These are phyloP conservation scores for Populus hybrid DNA, from an alignment of 441 rosid species.

Conservation along the genomic window DNA sequence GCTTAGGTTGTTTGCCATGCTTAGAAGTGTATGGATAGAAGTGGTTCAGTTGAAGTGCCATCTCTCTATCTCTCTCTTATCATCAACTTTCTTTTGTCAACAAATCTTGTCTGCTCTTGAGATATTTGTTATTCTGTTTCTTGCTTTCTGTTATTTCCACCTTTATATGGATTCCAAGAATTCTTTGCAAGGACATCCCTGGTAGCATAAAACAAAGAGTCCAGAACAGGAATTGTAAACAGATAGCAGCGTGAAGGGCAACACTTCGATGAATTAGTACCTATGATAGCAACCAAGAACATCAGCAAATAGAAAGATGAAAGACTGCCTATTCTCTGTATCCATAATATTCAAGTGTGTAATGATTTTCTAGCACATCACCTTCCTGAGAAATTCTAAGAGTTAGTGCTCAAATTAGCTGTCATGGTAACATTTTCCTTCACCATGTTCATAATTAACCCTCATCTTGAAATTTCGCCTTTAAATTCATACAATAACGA, in stretches of 20 bases:
- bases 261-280: background rate
- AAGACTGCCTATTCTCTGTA: too few species aligned
- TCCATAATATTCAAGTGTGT: too few species aligned
- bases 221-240: background rate
- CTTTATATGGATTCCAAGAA: background rate
- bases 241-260: background rate
- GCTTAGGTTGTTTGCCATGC: slow-evolving; percentile 16
- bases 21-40: slow-evolving; percentile 19
- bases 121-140: background rate
- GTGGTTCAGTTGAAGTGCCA: slow-evolving; percentile 43
- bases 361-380: too few species aligned
- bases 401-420: too few species aligned
- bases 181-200: background rate
- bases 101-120: background rate
- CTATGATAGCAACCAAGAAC: background rate
- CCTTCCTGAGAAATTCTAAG: too few species aligned
- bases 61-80: slow-evolving; percentile 18
- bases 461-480: too few species aligned
- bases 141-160: background rate
- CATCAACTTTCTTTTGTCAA: background rate
- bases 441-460: too few species aligned
- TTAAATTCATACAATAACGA: too few species aligned
- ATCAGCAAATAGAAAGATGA: background rate
- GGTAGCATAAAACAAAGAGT: background rate
- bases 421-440: too few species aligned